Evolutionary conservation across 768 basidiomycete species (phyloP), one percentile per base, ranked within the genome.

Genomic region (Pisolithus microcarpus): DNA sequence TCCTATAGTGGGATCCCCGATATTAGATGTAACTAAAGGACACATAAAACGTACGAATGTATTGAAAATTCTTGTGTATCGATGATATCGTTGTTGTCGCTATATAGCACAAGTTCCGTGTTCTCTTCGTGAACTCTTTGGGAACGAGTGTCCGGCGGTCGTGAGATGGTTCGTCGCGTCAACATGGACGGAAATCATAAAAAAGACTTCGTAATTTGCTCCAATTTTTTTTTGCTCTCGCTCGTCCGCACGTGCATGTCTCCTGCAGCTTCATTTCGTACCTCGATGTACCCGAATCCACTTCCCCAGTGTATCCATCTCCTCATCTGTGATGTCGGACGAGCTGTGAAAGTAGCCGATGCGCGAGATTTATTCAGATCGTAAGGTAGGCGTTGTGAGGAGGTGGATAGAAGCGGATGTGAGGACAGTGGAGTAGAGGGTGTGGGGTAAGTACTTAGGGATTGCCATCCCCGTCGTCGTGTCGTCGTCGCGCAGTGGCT

Each of bases 381-480:
- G 83, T 79, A 36, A 79, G 70, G 50, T 78, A 82, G 5, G 85
- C 82, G 47, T 73, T 64, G 39, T 75, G 60, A 86, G 73, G 26
- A 85, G 70, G 65, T 87, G 84, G 51, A 84, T 80, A 26, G 83
- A 79, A 53, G 85, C 63, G 19, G 85, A 85, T 43, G 77, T 80
- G 58, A 85, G 71, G 9, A 82, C 83, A 40, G 82, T 68, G 28
- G 83, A 78, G 64, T 79, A 87, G 54, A 86, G 48, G 48, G 82
- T 69, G 57, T 87, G 84, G 26, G 81, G 82, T 51, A 84, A 60
- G 68, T 85, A 86, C 7, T 63, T 59, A 23, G 67, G 58, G 50
- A 56, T 50, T 3, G 49, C 49, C 67, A 69, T 69, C 13, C 43
- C n/a, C 46, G 30, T 30, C 30, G 30, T 30, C n/a, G n/a, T n/a